Percentiles rank a stretch among this genome's conserved stretches.
Conservation (phyloP, 352 stramenopile species). For the Peronospora farinosa region DNA sequence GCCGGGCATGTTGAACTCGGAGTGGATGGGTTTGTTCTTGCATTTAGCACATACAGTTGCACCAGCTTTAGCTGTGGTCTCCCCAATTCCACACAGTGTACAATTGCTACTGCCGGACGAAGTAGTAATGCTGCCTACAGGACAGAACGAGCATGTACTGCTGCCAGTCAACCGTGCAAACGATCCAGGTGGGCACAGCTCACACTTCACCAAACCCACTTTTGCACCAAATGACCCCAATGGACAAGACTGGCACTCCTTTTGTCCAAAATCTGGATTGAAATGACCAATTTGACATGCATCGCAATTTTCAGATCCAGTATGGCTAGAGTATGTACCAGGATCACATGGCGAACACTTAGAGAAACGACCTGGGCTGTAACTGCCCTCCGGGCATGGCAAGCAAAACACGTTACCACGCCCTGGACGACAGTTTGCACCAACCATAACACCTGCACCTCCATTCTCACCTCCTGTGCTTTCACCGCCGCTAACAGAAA, state of each 20-base stretch:
- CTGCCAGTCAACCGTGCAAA: constrained; percentile 44
- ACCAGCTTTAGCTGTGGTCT: constrained; percentile 55
- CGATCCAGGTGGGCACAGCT: constrained; percentile 48
- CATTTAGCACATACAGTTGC: constrained; percentile 46
- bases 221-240: constrained; percentile 45
- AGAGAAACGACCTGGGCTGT: constrained; percentile 51
- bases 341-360: constrained; percentile 65
- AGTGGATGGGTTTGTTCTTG: constrained; percentile 56
- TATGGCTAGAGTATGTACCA: constrained; percentile 49
- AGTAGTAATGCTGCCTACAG: constrained; percentile 52
- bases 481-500: constrained; percentile 39
- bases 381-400: constrained; percentile 52
- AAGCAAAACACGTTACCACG: constrained; percentile 64
- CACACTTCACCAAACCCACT: constrained; percentile 46
- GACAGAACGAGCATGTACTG: constrained; percentile 44
- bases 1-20: constrained; percentile 67
- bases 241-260: constrained; percentile 51
- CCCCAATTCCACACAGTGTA: constrained; percentile 64
- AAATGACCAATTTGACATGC: constrained; percentile 53
- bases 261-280: constrained; percentile 66
- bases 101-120: constrained; percentile 48
- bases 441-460: constrained; percentile 39
- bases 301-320: constrained; percentile 40
- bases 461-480: constrained; percentile 59
- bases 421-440: constrained; percentile 54